Percentiles rank a stretch among this genome's conserved stretches.
Evolutionary conservation across 2,329 filamentous ascomycete genomes (phyloP).

Genomic region (Orbilia quercus): DNA sequence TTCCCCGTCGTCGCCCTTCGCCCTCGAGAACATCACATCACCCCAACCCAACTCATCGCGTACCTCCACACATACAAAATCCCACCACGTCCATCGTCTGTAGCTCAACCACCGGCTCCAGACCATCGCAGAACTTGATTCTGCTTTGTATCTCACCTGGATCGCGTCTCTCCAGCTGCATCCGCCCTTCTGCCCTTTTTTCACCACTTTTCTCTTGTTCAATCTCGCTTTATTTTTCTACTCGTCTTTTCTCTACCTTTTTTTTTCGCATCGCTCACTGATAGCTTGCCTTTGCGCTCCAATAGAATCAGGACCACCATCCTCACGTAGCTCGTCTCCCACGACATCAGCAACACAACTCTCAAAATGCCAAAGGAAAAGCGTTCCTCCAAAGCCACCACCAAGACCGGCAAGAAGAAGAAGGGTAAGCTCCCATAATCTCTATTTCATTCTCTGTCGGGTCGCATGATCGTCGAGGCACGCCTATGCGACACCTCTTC

Average conservation of each 20-base stretch:
- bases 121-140: constrained; percentile 2
- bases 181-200: constrained; percentile 17
- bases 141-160: neutral
- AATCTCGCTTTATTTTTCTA: no score
- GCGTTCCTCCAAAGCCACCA: constrained; percentile 26
- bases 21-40: constrained; percentile 23
- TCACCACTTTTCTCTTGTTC: constrained; percentile 30
- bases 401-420: constrained; percentile 55
- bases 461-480: neutral
- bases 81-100: constrained; percentile 5
- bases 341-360: constrained; percentile 49
- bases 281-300: constrained; percentile 24
- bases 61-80: constrained; percentile 47
- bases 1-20: constrained; percentile 26
- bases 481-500: neutral
- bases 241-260: neutral
- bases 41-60: constrained; percentile 55
- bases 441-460: neutral
- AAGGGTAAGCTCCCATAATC: constrained; percentile 42
- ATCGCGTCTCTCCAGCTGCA: constrained; percentile 18
- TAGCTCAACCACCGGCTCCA: constrained; percentile 28
- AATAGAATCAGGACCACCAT: constrained; percentile 53
- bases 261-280: constrained; percentile 5
- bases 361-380: constrained; percentile 53
- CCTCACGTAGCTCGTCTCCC: constrained; percentile 12